phyloP scores from a whole-genome alignment of 1,284 basidiomycete genomes.

The Cystobasidium sp. region DNA sequence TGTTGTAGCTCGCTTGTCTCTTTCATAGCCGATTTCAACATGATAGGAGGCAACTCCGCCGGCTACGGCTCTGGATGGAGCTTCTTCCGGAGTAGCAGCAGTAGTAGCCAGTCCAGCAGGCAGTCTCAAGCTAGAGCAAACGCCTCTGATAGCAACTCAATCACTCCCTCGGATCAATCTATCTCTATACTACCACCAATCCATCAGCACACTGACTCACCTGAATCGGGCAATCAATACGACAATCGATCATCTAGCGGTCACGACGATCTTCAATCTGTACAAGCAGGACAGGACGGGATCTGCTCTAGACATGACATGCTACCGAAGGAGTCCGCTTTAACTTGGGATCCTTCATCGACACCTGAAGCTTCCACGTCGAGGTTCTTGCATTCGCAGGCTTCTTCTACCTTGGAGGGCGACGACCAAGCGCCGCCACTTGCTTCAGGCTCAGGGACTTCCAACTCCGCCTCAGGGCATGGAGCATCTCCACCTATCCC shows the following conservation, averaged over 20 bases:
- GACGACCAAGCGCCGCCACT: background rate
- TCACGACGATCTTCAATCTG: conserved; percentile 6
- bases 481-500: background rate
- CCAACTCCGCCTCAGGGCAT: background rate
- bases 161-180: background rate
- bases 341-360: too few species aligned
- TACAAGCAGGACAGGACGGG: background rate
- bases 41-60: conserved; percentile 24
- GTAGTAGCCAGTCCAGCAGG: conserved; percentile 12
- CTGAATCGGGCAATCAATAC: conserved; percentile 21
- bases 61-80: conserved; percentile 20
- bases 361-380: too few species aligned
- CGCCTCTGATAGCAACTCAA: background rate
- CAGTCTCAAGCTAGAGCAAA: background rate
- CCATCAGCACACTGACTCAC: background rate
- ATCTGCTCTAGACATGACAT: too few species aligned
- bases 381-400: too few species aligned
- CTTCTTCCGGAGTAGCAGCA: conserved; percentile 25
- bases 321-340: too few species aligned
- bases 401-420: too few species aligned
- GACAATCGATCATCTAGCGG: background rate
- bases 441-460: conserved; percentile 1
- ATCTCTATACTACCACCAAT: background rate
- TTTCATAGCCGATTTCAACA: background rate
- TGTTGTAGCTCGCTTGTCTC: background rate